phyloP scores from a whole-genome alignment of 306 rosid genomes.

The Quercus alba region DNA sequence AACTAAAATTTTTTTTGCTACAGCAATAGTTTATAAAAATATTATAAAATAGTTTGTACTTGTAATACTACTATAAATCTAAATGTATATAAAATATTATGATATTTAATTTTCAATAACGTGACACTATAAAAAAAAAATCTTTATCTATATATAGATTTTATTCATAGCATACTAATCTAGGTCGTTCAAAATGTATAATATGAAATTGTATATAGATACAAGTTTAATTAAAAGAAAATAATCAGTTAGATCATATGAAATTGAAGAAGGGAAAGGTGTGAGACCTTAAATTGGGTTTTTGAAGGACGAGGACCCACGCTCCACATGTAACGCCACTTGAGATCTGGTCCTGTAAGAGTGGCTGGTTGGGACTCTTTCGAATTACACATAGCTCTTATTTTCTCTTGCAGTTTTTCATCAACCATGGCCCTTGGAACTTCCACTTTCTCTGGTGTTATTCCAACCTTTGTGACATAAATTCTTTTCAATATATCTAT shows the following conservation, averaged over 20 bases:
- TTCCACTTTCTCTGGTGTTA: constrained; percentile 90
- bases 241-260: background rate
- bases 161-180: too few relatives aligned
- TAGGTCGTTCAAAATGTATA: too few relatives aligned
- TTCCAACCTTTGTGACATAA: constrained; percentile 63
- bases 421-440: constrained; percentile 89
- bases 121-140: too few relatives aligned
- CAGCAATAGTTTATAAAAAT: too few relatives aligned
- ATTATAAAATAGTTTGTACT: too few relatives aligned
- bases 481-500: background rate
- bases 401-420: constrained; percentile 73
- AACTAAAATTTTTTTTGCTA: too few relatives aligned
- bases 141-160: too few relatives aligned
- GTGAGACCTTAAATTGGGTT: constrained; percentile 73
- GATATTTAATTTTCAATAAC: too few relatives aligned
- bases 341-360: constrained; percentile 80
- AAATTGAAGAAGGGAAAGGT: background rate
- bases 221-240: constrained; percentile 3
- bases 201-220: too few relatives aligned
- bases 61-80: too few relatives aligned
- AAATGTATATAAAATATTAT: too few relatives aligned
- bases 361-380: constrained; percentile 51
- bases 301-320: constrained; percentile 81
- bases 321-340: constrained; percentile 97
- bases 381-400: constrained; percentile 58